Percentiles rank a stretch among this genome's conserved stretches.
phyloP scores from a whole-genome alignment of 1,284 basidiomycete species.

The Gymnopus androsaceus region DNA sequence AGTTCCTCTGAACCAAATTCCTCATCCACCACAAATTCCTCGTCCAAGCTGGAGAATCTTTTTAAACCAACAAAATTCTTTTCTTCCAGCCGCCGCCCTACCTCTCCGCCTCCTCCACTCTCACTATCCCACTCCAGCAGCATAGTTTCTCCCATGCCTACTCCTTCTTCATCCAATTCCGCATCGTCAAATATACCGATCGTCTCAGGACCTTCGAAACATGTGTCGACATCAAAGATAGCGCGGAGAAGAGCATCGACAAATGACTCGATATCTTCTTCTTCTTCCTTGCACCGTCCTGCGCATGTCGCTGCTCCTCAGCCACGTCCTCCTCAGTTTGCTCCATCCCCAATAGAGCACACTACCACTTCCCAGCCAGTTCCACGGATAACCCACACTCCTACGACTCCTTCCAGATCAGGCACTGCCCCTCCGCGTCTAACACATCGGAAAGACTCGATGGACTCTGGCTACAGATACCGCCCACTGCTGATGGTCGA shows the following conservation, averaged over 20 bases:
- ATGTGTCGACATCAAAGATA: slow-evolving; percentile 5
- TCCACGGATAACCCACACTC: slow-evolving; percentile 68
- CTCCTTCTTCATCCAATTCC: slow-evolving; percentile 16
- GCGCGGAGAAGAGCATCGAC: slow-evolving; percentile 17
- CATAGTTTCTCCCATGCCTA: slow-evolving; percentile 11
- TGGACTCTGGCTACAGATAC: slow-evolving; percentile 22
- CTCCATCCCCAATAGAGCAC: not conserved
- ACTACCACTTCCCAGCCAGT: slow-evolving; percentile 37
- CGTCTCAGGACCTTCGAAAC: slow-evolving; percentile 18
- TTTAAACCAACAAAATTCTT: slow-evolving; percentile 18
- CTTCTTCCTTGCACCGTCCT: slow-evolving; percentile 7
- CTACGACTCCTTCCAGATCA: slow-evolving; percentile 57
- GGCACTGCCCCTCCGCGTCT: slow-evolving; percentile 40
- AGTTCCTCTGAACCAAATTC: slow-evolving; percentile 14
- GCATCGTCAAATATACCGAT: slow-evolving; percentile 9
- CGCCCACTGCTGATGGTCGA: slow-evolving; percentile 23
- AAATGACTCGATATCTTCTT: slow-evolving; percentile 12
- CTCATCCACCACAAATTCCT: slow-evolving; percentile 9
- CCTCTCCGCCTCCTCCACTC: slow-evolving; percentile 38
- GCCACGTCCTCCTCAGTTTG: slow-evolving; percentile 4
- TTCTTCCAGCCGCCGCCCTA: slow-evolving; percentile 33
- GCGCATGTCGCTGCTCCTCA: slow-evolving; percentile 12
- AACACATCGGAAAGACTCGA: slow-evolving; percentile 18
- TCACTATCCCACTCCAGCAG: slow-evolving; percentile 24
- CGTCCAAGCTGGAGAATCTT: slow-evolving; percentile 15